Percentiles rank a stretch among this genome's conserved stretches.
Conservation (phyloP, 1,139 yeast species). For the Kodamaea alishanica region DNA sequence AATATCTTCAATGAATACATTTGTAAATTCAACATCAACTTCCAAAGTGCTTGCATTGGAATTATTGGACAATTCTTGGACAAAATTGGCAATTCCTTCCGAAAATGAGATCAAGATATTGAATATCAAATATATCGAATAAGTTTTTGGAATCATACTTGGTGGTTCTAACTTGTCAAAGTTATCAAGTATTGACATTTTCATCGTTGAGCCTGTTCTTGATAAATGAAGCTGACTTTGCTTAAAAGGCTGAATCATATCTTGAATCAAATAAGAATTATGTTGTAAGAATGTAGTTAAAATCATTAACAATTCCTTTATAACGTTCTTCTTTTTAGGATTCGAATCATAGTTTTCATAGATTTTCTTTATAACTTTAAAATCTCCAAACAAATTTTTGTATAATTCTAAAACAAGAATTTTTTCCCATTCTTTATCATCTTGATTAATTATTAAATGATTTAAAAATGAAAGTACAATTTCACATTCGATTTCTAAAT, state of each 20-base stretch:
- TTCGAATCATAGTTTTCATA: slow-evolving; percentile 64
- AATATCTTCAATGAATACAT: slow-evolving; percentile 37
- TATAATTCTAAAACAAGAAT: slow-evolving; percentile 70
- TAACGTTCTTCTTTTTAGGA: slow-evolving; percentile 53
- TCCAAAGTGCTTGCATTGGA: slow-evolving; percentile 27
- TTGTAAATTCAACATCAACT: slow-evolving; percentile 35
- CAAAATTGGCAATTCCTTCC: slow-evolving; percentile 65
- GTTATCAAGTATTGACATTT: slow-evolving; percentile 63
- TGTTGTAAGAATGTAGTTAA: slow-evolving; percentile 27
- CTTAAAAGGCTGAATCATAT: slow-evolving; percentile 26
- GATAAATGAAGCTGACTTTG: slow-evolving; percentile 21
- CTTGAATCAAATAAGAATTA: slow-evolving; percentile 34
- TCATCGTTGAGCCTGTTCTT: slow-evolving; percentile 31
- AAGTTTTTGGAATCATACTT: slow-evolving; percentile 58
- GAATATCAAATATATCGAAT: slow-evolving; percentile 57
- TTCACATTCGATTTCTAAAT: slow-evolving; percentile 73
- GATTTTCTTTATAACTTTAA: slow-evolving; percentile 47
- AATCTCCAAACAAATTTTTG: slow-evolving; percentile 56
- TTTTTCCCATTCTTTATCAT: slow-evolving; percentile 56
- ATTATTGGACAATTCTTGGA: slow-evolving; percentile 36
- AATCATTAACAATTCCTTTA: slow-evolving; percentile 55
- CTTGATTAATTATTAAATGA: slow-evolving; percentile 49
- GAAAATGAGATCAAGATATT: slow-evolving; percentile 53
- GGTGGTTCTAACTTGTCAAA: slow-evolving; percentile 74
- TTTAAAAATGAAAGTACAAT: slow-evolving; percentile 71